These are phyloP conservation scores for Lodderomyces parapsilosis DNA, from an alignment of 1,139 yeast genomes.

Conservation along the genomic window DNA sequence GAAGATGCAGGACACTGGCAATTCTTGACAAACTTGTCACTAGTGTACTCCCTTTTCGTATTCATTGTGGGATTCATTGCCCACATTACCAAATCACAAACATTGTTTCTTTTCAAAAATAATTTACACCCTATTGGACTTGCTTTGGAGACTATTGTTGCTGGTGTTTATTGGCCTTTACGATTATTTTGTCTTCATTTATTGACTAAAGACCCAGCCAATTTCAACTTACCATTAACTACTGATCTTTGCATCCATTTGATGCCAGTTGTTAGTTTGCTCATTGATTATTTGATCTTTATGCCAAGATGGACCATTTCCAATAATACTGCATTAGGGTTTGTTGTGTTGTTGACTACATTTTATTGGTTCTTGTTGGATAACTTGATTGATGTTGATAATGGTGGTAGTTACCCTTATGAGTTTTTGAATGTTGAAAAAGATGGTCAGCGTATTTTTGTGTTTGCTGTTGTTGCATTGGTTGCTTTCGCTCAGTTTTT, in stretches of 20 bases:
- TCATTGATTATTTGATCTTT: constrained; percentile 54
- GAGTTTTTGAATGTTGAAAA: constrained; percentile 59
- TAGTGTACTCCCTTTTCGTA: constrained; percentile 47
- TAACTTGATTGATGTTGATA: constrained; percentile 42
- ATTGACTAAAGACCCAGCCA: constrained; percentile 31
- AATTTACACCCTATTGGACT: constrained; percentile 50
- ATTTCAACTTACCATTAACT: constrained; percentile 39
- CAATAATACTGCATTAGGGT: constrained; percentile 36
- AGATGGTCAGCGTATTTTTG: constrained; percentile 39
- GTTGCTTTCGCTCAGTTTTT: constrained; percentile 42
- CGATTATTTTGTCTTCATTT: constrained; percentile 48
- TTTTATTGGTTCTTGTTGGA: constrained; percentile 57
- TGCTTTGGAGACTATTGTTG: constrained; percentile 58
- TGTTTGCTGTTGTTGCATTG: constrained; percentile 51
- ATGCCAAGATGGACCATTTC: constrained; percentile 48
- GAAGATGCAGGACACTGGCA: constrained; percentile 63
- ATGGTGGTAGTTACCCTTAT: constrained; percentile 60
- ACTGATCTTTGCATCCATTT: constrained; percentile 61
- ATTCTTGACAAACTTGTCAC: constrained; percentile 63
- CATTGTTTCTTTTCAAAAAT: constrained; percentile 31
- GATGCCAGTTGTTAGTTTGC: constrained; percentile 52
- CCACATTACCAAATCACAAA: constrained; percentile 28
- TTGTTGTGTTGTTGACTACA: constrained; percentile 38
- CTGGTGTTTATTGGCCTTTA: constrained; percentile 66
- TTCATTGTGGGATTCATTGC: constrained; percentile 40